Evolutionary conservation across 2,329 filamentous ascomycete species (phyloP).

Genomic region (Zopfia rhizophila): DNA sequence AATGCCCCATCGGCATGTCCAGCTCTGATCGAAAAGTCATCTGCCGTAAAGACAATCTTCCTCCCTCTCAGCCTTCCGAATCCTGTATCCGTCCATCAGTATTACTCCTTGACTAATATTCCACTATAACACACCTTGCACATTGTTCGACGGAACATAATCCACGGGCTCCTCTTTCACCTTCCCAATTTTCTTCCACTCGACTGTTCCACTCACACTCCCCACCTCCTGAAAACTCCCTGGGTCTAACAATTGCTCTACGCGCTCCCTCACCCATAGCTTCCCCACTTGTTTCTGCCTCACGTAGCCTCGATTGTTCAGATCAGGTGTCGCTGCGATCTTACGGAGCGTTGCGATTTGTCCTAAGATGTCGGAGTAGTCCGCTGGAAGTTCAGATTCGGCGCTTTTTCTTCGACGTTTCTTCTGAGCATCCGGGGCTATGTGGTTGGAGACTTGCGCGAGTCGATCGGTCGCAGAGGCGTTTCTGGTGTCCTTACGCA

Average conservation of each 20-base stretch:
- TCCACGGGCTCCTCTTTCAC: conserved; percentile 59
- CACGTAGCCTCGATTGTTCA: conserved; percentile 66
- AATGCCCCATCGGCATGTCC: conserved; percentile 72
- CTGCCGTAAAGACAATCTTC: conserved; percentile 69
- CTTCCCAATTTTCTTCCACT: conserved; percentile 63
- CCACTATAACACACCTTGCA: conserved; percentile 58
- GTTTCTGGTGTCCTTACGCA: conserved; percentile 29
- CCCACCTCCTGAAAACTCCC: conserved; percentile 69
- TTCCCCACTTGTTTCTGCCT: conserved; percentile 72
- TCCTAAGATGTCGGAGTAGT: conserved; percentile 70
- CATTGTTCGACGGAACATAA: conserved; percentile 70
- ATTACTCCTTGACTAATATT: neutral
- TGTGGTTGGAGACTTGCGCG: conserved; percentile 59
- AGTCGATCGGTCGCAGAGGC: conserved; percentile 56
- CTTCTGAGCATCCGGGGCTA: conserved; percentile 46
- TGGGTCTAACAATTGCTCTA: conserved; percentile 67
- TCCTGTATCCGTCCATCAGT: conserved; percentile 34
- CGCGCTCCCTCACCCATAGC: conserved; percentile 71
- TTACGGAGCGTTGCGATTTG: conserved; percentile 64
- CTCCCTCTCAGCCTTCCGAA: conserved; percentile 64
- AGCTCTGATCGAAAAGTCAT: conserved; percentile 71
- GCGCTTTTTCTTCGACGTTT: conserved; percentile 50
- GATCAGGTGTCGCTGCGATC: conserved; percentile 66
- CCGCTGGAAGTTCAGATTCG: conserved; percentile 62
- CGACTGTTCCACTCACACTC: conserved; percentile 67